Base-by-base conservation (phyloP, 164 flowering plant genomes). In the Malania oleifera region DNA sequence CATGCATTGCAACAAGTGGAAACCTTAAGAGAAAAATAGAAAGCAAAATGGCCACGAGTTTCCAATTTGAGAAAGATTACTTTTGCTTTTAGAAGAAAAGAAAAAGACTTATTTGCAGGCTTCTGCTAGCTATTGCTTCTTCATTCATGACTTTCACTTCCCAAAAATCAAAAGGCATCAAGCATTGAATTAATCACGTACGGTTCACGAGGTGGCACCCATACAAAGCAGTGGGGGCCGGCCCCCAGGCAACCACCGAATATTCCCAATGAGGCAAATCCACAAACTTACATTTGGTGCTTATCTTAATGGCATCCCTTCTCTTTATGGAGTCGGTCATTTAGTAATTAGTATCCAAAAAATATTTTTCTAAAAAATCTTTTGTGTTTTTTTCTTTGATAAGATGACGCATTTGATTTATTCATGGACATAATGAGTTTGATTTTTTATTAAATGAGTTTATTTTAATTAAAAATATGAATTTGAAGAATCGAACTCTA, bases 1-100 rank as follows among this genome's bases (percentile, higher is more conserved):
- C n/a, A n/a, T n/a, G n/a, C n/a, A n/a, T n/a, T n/a, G 7, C 2
- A 22, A 47, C 29, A 40, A 15, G 27, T 22, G 4, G 40, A 22
- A 55, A 54, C 13, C 18, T 41, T 5, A 2, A 8, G 9, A 1
- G 19, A 17, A 28, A 5, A 1, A n/a, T n/a, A 41, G 27, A 40
- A 14, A 2, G 51, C 39, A 18, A 23, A 26, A 17, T 18, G 44
- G n/a, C 27, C 9, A 50, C 29, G 57, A 64, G 52, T 65, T 65
- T 65, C 68, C 37, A 41, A 57, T 6, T 51, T 34, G 28, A 44
- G 34, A 52, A 65, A 49, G 46, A 52, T 9, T 53, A 44, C 63
- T 52, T n/a, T 52, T 34, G 20, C 25, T 47, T 56, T 56, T 7
- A 38, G n/a, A n/a, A n/a, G n/a, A n/a, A n/a, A n/a, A n/a, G n/a